Evolutionary conservation across 495 filamentous ascomycete species (phyloP), one percentile per base, ranked within the genome.

Genomic region (Achaetomiella virescens): DNA sequence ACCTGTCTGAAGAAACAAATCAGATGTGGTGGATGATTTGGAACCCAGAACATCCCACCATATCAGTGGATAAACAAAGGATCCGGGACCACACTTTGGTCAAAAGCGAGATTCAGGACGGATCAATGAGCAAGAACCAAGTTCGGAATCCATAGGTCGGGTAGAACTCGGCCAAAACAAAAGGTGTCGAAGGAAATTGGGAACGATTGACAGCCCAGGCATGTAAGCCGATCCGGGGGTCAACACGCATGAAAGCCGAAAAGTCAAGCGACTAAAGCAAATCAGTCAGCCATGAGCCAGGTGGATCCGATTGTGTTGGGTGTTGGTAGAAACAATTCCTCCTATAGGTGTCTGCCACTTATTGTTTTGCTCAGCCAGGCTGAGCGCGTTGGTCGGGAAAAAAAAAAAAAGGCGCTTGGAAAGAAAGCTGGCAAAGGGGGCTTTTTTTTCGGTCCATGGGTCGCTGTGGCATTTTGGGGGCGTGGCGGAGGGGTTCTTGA

Each of bases 261-360:
- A 15, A 29, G 44, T 36, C 42, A 37, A 41, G 27, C 10, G 27
- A 41, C 50, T 48, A 11, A 17, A 38, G 25, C 38, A 50, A 55
- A 59, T 59, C 57, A 54, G 46, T 55, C 51, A 45, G 44, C 40
- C 38, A 43, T 38, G 18, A 27, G 25, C 21, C 37, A 17, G 11
- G 17, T 43, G 15, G 33, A 46, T 35, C 47, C 48, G 49, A 54
- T 37, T 46, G 45, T 40, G 51, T n/a, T 54, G 42, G 4, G 20
- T 2, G 41, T 2, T 24, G 36, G 10, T 21, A 20, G 15, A 42
- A 17, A 20, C 8, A 50, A 3, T 6, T n/a, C 36, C 4, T 9
- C 11, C 15, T 33, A 4, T 9, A 9, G 27, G 22, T 48, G 46
- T 11, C 29, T 33, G 25, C 7, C 37, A 12, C 18, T 22, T 17